phyloP scores from a whole-genome alignment of 257 asterid genomes.

The Linderniella brevidens region DNA sequence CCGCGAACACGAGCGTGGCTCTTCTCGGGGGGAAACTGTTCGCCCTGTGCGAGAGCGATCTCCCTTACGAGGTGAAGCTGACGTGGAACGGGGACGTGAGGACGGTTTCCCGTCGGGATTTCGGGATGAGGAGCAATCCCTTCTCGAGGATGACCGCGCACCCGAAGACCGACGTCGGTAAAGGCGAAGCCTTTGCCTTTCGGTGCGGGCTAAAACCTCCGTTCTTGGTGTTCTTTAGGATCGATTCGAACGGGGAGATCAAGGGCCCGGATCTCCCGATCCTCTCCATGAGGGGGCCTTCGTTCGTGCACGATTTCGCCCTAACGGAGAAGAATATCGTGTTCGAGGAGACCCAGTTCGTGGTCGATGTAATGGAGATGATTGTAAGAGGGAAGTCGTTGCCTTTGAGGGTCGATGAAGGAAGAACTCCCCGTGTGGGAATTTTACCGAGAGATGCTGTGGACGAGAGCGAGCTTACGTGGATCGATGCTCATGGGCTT shows the following conservation, averaged over 20 bases:
- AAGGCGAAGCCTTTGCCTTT: slow-evolving; percentile 33
- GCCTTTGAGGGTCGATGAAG: slow-evolving; percentile 12
- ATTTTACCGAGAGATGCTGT: slow-evolving; percentile 24
- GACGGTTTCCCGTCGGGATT: slow-evolving; percentile 32
- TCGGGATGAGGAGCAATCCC: slow-evolving; percentile 7
- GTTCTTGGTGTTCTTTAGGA: slow-evolving; percentile 21
- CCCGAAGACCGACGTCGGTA: slow-evolving; percentile 23
- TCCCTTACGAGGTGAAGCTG: slow-evolving; percentile 29
- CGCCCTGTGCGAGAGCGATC: slow-evolving; percentile 36
- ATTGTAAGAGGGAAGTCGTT: slow-evolving; percentile 15
- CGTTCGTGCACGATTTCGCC: slow-evolving; percentile 39
- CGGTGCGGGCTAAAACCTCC: slow-evolving; percentile 22
- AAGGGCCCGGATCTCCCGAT: slow-evolving; percentile 20
- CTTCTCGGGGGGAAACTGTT: slow-evolving; percentile 22
- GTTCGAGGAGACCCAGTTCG: slow-evolving; percentile 28
- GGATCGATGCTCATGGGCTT: slow-evolving; percentile 36
- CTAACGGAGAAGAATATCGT: slow-evolving; percentile 26
- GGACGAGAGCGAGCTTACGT: slow-evolving; percentile 24
- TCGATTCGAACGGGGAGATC: slow-evolving; percentile 21
- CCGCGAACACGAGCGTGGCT: slow-evolving; percentile 36
- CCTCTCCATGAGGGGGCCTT: slow-evolving; percentile 16
- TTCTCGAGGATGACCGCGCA: slow-evolving; percentile 40
- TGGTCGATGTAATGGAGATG: slow-evolving; percentile 19
- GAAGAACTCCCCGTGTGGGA: slow-evolving; percentile 33
- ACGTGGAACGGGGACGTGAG: slow-evolving; percentile 22